phyloP scores from a whole-genome alignment of 306 rosid genomes.

The Lathyrus sativus region DNA sequence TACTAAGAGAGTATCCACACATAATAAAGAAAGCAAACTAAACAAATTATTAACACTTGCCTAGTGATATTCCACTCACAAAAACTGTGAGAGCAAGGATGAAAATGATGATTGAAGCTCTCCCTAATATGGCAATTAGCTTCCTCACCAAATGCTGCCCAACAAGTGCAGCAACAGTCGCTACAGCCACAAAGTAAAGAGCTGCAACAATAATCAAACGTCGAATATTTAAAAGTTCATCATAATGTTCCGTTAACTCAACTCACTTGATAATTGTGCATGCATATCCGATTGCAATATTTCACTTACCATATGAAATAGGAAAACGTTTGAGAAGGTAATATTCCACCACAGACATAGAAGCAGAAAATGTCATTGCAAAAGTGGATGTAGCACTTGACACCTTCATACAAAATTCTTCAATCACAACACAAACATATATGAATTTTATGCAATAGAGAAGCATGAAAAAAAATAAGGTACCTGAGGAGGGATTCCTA shows the following conservation, averaged over 20 bases:
- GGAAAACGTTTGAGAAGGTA: conserved; percentile 81
- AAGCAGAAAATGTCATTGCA: conserved; percentile 77
- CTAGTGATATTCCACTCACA: conserved; percentile 58
- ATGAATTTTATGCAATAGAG: neutral
- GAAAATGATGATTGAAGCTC: conserved; percentile 69
- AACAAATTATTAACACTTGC: conserved; percentile 26
- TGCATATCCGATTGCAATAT: too few species aligned
- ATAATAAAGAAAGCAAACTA: too few species aligned
- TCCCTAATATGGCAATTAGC: conserved; percentile 56
- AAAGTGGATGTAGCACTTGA: conserved; percentile 84
- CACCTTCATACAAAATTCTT: conserved; percentile 43
- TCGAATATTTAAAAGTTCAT: neutral
- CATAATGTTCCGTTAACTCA: too few species aligned
- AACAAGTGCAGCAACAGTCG: conserved; percentile 65
- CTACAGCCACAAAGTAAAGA: conserved; percentile 58
- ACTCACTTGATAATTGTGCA: too few species aligned
- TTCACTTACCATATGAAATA: conserved; percentile 57
- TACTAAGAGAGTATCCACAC: too few species aligned
- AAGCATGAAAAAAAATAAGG: neutral
- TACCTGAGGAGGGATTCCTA: conserved; percentile 86
- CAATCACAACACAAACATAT: neutral
- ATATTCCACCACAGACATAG: conserved; percentile 81
- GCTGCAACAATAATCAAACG: conserved; percentile 50
- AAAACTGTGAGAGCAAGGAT: conserved; percentile 66
- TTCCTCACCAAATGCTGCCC: conserved; percentile 74